Conservation (phyloP, 2,329 filamentous ascomycete species). For the Sclerotinia subarctica region DNA sequence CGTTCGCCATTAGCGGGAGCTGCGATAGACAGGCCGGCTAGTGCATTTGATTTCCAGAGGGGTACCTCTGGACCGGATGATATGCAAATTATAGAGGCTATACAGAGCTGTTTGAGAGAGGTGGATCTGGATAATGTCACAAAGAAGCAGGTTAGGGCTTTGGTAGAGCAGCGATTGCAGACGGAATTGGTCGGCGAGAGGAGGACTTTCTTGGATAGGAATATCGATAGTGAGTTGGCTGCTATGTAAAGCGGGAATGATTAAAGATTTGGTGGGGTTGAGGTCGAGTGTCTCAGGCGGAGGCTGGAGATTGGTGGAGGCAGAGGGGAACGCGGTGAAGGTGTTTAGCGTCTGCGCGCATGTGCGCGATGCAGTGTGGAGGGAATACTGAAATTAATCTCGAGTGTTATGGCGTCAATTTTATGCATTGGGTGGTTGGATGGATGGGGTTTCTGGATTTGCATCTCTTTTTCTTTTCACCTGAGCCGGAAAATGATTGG, state of each 20-base stretch:
- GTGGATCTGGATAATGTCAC: slow-evolving; percentile 96
- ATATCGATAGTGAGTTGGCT: slow-evolving; percentile 90
- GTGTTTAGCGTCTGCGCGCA: background rate
- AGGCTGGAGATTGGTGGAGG: background rate
- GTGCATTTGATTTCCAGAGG: slow-evolving; percentile 60
- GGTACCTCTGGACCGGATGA: slow-evolving; percentile 68
- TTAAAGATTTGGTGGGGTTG: background rate
- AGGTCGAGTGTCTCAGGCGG: background rate
- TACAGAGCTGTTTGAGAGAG: slow-evolving; percentile 76
- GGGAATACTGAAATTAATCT: slow-evolving; percentile 1
- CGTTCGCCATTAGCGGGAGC: slow-evolving; percentile 47
- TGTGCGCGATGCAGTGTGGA: background rate
- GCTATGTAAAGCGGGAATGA: slow-evolving; percentile 67
- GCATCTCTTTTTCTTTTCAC: slow-evolving; percentile 1
- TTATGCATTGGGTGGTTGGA: slow-evolving; percentile 10
- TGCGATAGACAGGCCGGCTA: slow-evolving; percentile 44
- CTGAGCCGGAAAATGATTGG: background rate
- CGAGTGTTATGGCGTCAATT: slow-evolving; percentile 1
- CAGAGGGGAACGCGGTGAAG: background rate
- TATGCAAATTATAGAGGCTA: slow-evolving; percentile 74
- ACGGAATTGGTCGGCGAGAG: slow-evolving; percentile 84
- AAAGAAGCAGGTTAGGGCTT: slow-evolving; percentile 90
- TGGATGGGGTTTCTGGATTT: background rate
- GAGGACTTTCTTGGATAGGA: slow-evolving; percentile 82
- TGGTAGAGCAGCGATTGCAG: slow-evolving; percentile 91